Evolutionary conservation across 176 grass and related monocot genomes (phyloP).

Genomic region (Pontederia paniculata): DNA sequence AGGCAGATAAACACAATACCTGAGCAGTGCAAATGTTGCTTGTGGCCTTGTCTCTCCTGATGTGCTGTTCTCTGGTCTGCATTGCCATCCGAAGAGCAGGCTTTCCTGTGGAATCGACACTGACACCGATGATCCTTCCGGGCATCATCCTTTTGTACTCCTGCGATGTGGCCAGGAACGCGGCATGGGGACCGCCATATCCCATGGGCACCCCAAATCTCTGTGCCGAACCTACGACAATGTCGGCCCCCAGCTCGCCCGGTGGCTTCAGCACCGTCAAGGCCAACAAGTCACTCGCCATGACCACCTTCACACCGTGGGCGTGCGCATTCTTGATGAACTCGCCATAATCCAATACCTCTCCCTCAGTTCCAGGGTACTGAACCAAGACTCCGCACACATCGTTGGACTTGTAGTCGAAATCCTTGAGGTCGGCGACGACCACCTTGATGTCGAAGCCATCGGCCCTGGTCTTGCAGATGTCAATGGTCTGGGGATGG

Average conservation of each 20-base stretch:
- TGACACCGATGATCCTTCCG: constrained; percentile 80
- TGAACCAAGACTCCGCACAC: constrained; percentile 92
- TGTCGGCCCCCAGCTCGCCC: constrained; percentile 82
- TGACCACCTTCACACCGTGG: constrained; percentile 88
- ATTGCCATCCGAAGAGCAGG: constrained; percentile 93
- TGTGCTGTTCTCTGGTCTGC: constrained; percentile 98
- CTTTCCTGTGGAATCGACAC: constrained; percentile 79
- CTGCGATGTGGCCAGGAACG: constrained; percentile 94
- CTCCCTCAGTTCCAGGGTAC: constrained; percentile 88
- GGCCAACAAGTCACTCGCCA: constrained; percentile 88
- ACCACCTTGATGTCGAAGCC: constrained; percentile 77
- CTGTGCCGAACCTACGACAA: constrained; percentile 84
- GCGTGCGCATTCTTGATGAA: constrained; percentile 82
- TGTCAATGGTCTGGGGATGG: constrained; percentile 90
- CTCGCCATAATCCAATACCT: constrained; percentile 72
- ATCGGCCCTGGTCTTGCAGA: constrained; percentile 71
- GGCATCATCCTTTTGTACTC: constrained; percentile 98
- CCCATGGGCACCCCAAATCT: constrained; percentile 98
- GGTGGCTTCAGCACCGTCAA: constrained; percentile 70
- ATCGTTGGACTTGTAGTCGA: constrained; percentile 77
- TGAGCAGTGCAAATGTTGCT: constrained; percentile 99
- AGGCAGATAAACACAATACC: constrained; percentile 23
- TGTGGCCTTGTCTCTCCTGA: constrained; percentile 94
- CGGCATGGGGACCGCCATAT: constrained; percentile 89
- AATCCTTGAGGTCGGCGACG: constrained; percentile 60